Percentiles rank a stretch among this genome's conserved stretches.
phyloP scores from a whole-genome alignment of 495 filamentous ascomycete species.

The Penicillium canariense region DNA sequence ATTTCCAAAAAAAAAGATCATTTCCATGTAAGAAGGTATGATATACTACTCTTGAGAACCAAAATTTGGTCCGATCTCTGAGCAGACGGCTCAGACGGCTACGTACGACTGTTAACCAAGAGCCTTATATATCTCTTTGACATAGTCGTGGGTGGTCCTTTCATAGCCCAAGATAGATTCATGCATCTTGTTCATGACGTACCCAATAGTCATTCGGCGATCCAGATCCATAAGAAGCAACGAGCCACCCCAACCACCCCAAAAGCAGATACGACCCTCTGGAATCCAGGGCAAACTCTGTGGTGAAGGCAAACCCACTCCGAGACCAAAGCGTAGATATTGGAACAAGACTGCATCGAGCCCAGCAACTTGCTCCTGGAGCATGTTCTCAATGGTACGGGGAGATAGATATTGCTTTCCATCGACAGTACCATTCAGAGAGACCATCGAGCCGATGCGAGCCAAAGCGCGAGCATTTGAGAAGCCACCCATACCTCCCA shows the following conservation, averaged over 20 bases:
- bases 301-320: conserved; percentile 27
- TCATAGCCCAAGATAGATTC: conserved; percentile 27
- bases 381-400: conserved; percentile 33
- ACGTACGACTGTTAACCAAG: conserved; percentile 12
- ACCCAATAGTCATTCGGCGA: conserved; percentile 38
- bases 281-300: conserved; percentile 27
- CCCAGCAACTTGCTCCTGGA: conserved; percentile 36
- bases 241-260: conserved; percentile 46
- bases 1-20: background rate
- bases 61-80: background rate
- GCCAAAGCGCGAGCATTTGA: conserved; percentile 35
- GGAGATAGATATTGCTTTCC: conserved; percentile 30
- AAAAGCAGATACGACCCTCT: conserved; percentile 35
- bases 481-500: conserved; percentile 33
- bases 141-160: conserved; percentile 28
- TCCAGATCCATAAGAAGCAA: conserved; percentile 44
- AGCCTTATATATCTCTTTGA: conserved; percentile 36
- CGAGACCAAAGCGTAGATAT: conserved; percentile 36
- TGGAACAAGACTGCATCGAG: conserved; percentile 30
- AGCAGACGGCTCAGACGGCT: background rate
- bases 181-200: conserved; percentile 46
- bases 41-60: background rate
- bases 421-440: conserved; percentile 29
- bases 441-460: conserved; percentile 31
- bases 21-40: background rate